These are phyloP conservation scores for Astrephomene gubernaculifera DNA, from an alignment of 139 green algal species.

Conservation along the genomic window DNA sequence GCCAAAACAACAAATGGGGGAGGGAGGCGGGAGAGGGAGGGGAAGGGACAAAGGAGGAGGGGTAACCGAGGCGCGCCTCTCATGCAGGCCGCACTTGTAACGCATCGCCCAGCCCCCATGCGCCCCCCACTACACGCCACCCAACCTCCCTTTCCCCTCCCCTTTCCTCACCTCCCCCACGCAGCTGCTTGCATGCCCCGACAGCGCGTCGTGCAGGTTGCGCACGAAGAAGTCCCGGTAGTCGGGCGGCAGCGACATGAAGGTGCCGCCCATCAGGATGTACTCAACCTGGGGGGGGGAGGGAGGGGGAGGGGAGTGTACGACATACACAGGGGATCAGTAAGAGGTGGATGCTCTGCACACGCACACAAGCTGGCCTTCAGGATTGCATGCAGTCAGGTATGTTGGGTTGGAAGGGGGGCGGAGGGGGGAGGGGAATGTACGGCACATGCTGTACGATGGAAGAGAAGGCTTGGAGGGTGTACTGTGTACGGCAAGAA, in stretches of 20 bases:
- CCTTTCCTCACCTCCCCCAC: conserved; percentile 68
- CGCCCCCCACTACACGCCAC: neutral
- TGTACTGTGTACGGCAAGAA: neutral
- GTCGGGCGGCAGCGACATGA: conserved; percentile 96
- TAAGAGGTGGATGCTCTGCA: neutral
- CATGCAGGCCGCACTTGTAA: no score
- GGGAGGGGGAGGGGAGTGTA: neutral
- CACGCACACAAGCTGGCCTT: no score
- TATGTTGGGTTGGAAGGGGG: no score
- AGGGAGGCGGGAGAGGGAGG: neutral
- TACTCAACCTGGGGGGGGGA: conserved; percentile 79
- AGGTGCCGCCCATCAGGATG: conserved; percentile 99
- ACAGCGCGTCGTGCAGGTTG: conserved; percentile 96
- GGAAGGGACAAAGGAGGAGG: no score
- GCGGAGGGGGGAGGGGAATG: no score
- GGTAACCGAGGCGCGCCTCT: no score
- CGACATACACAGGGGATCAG: neutral
- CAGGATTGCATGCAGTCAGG: no score
- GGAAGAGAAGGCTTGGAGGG: neutral
- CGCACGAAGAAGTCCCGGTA: conserved; percentile 98
- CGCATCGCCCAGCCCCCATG: no score
- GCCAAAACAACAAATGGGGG: no score
- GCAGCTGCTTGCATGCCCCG: conserved; percentile 74
- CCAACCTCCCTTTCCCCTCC: neutral
- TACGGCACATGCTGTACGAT: no score